Conservation (phyloP, 163 green algal species). For the Scenedesmus sp. region DNA sequence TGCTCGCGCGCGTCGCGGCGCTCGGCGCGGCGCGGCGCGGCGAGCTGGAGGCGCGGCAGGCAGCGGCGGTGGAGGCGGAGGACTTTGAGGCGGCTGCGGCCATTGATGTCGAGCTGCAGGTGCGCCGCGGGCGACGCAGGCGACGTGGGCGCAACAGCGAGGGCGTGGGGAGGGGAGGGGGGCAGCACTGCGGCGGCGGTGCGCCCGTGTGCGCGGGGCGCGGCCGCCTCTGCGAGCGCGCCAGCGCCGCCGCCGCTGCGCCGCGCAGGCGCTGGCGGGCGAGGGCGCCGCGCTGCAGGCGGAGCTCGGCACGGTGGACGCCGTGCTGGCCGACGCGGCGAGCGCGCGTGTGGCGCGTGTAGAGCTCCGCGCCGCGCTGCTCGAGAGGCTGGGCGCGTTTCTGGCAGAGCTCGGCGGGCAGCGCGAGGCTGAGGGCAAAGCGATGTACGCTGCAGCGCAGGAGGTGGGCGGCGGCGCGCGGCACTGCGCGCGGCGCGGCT, state of each 20-base stretch:
- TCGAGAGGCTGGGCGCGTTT: slow-evolving; percentile 1
- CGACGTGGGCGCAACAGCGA: not conserved
- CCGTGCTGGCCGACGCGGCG: not conserved
- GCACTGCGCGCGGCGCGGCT: too few relatives aligned
- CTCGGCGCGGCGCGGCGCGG: not conserved
- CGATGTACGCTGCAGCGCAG: not conserved
- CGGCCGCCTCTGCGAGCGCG: not conserved
- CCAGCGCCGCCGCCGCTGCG: too few relatives aligned
- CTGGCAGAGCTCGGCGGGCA: slow-evolving; percentile 15
- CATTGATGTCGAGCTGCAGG: slow-evolving; percentile 31
- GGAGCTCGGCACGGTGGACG: not conserved
- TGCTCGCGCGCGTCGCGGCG: not conserved
- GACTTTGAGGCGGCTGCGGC: slow-evolving; percentile 42
- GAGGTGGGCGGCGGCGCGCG: slow-evolving; percentile 1
- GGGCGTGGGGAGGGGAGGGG: too few relatives aligned
- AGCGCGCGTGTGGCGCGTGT: not conserved
- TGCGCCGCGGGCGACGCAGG: too few relatives aligned
- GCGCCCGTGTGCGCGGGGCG: not conserved
- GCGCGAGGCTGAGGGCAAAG: not conserved
- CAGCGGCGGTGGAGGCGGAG: slow-evolving; percentile 39
- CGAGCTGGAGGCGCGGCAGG: slow-evolving; percentile 7
- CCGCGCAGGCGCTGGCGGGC: too few relatives aligned
- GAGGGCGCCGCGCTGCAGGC: not conserved
- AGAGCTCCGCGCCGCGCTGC: not conserved
- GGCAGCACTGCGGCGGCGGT: not conserved